Base-by-base conservation (phyloP, 768 basidiomycete species). In the Suillus brevipes region DNA sequence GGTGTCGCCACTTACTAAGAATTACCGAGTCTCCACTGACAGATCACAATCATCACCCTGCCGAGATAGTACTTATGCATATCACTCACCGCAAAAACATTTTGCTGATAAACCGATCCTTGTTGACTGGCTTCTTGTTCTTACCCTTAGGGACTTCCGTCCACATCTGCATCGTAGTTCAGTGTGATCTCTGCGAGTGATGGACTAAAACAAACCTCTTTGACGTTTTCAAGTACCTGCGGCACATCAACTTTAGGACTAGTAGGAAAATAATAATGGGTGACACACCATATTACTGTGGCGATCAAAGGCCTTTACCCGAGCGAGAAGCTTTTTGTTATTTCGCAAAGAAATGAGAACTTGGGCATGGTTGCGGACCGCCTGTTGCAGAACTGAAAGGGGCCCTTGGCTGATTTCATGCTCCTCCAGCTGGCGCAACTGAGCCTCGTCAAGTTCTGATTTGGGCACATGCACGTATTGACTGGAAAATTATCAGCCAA, bases 381-480 rank as follows among this genome's bases (percentile, higher is more conserved):
- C 93, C 78, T 97, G 95, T 78, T 99, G 97, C 61, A 97, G 84
- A 59, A 97, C 95, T 47, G 95, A 96, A 76, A 97, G 79, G 28
- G 95, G 95, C n/a, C 95, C 96, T 78, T 98, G 96, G 64, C 93
- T 95, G 79, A 99, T 97, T 80, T 99, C 95, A 75, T 97, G 95
- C 78, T 99, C 97, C 78, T 99, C 97, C 66, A 99, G 83, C 72
- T 95, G 92, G 64, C 95, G 91, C 58, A 99, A 84, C 80, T 99
- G 95, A 12, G 94, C 93, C 78, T 99, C 97, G 75, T 98, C 95
- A 64, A 99, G 85, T 81, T 99, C 97, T 49, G 96, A 97, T 77
- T 96, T 97, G 63, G 95, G 93, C 65, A 95, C 90, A 77, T 96
- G 93, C 66, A 94, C 92, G 81, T 95, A 97, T 87, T 99, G 95